Evolutionary conservation across 768 basidiomycete genomes (phyloP).

Genomic region (Lactarius hengduanensis): DNA sequence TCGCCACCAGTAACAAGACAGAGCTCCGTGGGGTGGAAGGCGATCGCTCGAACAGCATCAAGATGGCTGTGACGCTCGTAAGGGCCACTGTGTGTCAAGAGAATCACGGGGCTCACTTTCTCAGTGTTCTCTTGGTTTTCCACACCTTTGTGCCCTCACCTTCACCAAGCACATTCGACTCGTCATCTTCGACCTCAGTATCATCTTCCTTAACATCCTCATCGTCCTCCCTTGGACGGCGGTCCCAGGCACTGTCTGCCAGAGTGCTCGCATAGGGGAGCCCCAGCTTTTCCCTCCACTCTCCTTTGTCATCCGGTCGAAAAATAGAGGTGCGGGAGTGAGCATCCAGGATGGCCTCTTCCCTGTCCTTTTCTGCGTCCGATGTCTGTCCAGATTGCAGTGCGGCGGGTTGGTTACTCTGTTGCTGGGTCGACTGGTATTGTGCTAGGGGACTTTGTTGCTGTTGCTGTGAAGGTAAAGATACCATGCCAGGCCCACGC

Average conservation of each 20-base stretch:
- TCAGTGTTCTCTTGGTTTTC: conserved; percentile 82
- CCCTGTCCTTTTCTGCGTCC: conserved; percentile 44
- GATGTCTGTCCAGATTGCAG: conserved; percentile 35
- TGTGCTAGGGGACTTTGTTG: conserved; percentile 31
- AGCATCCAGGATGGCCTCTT: conserved; percentile 45
- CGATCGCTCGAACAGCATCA: conserved; percentile 86
- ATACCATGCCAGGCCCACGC: conserved; percentile 38
- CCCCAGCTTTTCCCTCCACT: conserved; percentile 82
- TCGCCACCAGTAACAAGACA: conserved; percentile 92
- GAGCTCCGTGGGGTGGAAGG: conserved; percentile 84
- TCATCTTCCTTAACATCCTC: conserved; percentile 72
- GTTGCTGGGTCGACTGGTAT: conserved; percentile 33
- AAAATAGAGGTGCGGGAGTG: conserved; percentile 75
- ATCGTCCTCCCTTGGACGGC: conserved; percentile 55
- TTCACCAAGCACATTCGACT: conserved; percentile 56
- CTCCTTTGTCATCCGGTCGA: conserved; percentile 78
- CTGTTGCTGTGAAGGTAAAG: conserved; percentile 34
- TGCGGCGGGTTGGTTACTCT: conserved; percentile 30
- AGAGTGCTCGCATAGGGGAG: conserved; percentile 56
- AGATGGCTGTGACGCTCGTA: conserved; percentile 62
- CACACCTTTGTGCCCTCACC: conserved; percentile 73
- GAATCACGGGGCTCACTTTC: conserved; percentile 63
- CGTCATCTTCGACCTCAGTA: conserved; percentile 63
- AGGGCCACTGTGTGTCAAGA: conserved; percentile 4
- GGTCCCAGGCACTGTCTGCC: conserved; percentile 50